Conservation (phyloP, 169 alveolate species). For the Cryptosporidium canis region DNA sequence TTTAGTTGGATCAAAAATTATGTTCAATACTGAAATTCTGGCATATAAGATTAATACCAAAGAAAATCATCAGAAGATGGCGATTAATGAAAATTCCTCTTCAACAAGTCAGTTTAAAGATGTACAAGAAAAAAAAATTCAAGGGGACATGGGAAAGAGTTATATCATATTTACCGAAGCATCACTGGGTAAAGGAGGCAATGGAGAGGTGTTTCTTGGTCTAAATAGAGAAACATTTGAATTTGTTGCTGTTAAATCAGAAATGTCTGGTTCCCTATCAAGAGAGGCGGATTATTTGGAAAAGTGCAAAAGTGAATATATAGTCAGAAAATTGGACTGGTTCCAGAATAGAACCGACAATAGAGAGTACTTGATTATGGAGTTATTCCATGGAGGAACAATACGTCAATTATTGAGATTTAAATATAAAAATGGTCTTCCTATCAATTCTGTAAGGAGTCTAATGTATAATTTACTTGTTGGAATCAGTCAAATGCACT, state of each 20-base stretch:
- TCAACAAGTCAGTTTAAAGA: neutral
- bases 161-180: constrained; percentile 52
- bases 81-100: neutral
- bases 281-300: constrained; percentile 71
- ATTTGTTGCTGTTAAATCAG: constrained; percentile 71
- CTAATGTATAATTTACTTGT: constrained; percentile 55
- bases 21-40: constrained; percentile 19
- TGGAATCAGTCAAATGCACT: constrained; percentile 77
- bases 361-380: constrained; percentile 65
- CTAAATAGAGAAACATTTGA: constrained; percentile 58
- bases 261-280: constrained; percentile 59
- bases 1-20: constrained; percentile 20
- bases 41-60: constrained; percentile 16
- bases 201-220: constrained; percentile 65
- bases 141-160: constrained; percentile 38
- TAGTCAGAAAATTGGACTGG: constrained; percentile 62
- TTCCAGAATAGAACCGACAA: constrained; percentile 61
- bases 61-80: constrained; percentile 6
- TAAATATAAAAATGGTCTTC: constrained; percentile 67
- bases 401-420: constrained; percentile 66
- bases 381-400: constrained; percentile 71
- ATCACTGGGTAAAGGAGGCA: constrained; percentile 71
- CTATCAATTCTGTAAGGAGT: constrained; percentile 35
- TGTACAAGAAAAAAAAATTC: neutral
- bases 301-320: constrained; percentile 49